Evolutionary conservation across 2,329 filamentous ascomycete genomes (phyloP).

Genomic region (Clonostachys chloroleuca): DNA sequence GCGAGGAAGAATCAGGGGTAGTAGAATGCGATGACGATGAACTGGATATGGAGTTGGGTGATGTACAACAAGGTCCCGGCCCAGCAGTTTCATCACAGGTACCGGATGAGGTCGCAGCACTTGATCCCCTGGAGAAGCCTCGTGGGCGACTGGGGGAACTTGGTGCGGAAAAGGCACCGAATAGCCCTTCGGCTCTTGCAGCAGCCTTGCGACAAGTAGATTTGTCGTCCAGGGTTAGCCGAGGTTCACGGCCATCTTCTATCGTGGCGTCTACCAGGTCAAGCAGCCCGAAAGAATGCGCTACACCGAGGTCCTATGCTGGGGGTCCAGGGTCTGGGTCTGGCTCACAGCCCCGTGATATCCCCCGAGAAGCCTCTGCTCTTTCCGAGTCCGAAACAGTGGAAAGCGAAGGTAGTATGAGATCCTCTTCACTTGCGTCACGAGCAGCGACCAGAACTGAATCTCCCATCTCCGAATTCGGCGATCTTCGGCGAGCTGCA

Average conservation of each 20-base stretch:
- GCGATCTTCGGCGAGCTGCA: conserved; percentile 68
- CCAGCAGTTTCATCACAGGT: too few species aligned
- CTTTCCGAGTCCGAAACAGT: conserved; percentile 79
- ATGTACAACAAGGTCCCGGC: not conserved
- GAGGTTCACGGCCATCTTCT: conserved; percentile 42
- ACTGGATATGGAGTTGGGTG: conserved; percentile 13
- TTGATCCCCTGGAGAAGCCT: conserved; percentile 4
- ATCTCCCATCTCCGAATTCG: conserved; percentile 85
- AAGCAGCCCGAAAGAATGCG: conserved; percentile 85
- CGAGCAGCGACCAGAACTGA: conserved; percentile 69
- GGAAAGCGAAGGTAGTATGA: conserved; percentile 84
- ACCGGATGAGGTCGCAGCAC: too few species aligned
- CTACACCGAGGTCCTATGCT: conserved; percentile 82
- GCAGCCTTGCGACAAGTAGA: conserved; percentile 43
- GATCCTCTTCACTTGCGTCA: conserved; percentile 73
- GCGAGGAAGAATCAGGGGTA: conserved; percentile 43
- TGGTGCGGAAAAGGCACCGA: conserved; percentile 26
- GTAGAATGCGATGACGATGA: conserved; percentile 12
- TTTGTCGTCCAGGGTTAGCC: conserved; percentile 14
- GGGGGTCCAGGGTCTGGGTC: conserved; percentile 50
- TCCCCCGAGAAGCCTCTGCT: conserved; percentile 68
- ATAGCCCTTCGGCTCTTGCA: conserved; percentile 47
- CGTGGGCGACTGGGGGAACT: conserved; percentile 36
- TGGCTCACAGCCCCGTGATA: conserved; percentile 55
- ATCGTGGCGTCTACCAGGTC: conserved; percentile 72